These are phyloP conservation scores for Butyriboletus loyo DNA, from an alignment of 768 basidiomycete genomes.

Conservation along the genomic window DNA sequence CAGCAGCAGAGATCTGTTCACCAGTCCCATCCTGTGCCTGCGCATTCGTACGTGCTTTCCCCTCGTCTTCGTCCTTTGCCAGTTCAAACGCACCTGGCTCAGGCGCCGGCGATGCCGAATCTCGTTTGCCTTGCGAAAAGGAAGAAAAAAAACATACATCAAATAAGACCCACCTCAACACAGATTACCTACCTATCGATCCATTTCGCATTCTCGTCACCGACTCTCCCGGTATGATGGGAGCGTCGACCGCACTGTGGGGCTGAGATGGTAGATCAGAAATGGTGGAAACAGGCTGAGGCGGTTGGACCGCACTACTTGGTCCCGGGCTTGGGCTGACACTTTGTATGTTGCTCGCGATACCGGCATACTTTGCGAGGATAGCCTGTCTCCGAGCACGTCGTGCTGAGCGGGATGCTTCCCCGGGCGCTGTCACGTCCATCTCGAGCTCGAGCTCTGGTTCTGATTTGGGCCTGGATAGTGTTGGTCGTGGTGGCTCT, in stretches of 20 bases:
- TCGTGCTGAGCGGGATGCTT: slow-evolving; percentile 63
- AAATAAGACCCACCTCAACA: background rate
- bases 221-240: slow-evolving; percentile 19
- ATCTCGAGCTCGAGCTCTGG: slow-evolving; percentile 53
- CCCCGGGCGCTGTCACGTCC: slow-evolving; percentile 48
- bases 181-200: slow-evolving; percentile 19
- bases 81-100: slow-evolving; percentile 61
- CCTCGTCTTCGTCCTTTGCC: slow-evolving; percentile 60
- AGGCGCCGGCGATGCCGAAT: slow-evolving; percentile 58
- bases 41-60: slow-evolving; percentile 43
- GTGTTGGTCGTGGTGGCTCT: slow-evolving; percentile 12
- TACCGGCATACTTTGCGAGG: slow-evolving; percentile 67
- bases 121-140: slow-evolving; percentile 41
- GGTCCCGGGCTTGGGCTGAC: slow-evolving; percentile 57
- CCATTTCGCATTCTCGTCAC: slow-evolving; percentile 15
- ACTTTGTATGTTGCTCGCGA: slow-evolving; percentile 41
- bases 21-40: slow-evolving; percentile 44
- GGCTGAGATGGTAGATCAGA: slow-evolving; percentile 64
- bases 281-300: slow-evolving; percentile 52
- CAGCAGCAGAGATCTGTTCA: slow-evolving; percentile 85
- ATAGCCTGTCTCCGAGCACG: slow-evolving; percentile 74
- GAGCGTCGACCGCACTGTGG: slow-evolving; percentile 42
- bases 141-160: background rate
- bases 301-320: slow-evolving; percentile 75
- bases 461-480: slow-evolving; percentile 29